These are phyloP conservation scores for Gracilaria domingensis DNA, from an alignment of 23 red algal genomes.

Conservation along the genomic window DNA sequence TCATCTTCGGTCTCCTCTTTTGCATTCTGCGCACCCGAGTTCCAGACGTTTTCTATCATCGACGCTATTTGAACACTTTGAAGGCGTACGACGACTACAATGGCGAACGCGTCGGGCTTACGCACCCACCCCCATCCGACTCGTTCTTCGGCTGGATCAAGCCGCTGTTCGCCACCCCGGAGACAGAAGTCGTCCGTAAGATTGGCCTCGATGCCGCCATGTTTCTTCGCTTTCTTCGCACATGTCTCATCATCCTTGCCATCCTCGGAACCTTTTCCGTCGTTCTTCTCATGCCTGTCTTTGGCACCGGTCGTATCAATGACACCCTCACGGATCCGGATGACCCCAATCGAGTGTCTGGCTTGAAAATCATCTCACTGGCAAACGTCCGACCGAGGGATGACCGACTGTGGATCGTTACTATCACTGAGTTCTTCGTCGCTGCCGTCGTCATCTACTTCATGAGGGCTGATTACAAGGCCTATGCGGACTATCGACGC, in stretches of 20 bases:
- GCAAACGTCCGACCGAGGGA: constrained; percentile 62
- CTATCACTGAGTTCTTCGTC: constrained; percentile 67
- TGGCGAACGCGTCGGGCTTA: constrained; percentile 46
- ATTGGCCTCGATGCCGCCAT: constrained; percentile 80
- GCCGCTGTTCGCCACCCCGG: constrained; percentile 44
- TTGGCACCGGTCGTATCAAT: constrained; percentile 61
- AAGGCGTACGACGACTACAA: constrained; percentile 56
- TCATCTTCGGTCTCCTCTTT: constrained; percentile 39
- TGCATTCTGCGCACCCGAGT: constrained; percentile 44
- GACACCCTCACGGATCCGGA: constrained; percentile 1
- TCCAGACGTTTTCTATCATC: constrained; percentile 65
- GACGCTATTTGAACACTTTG: constrained; percentile 41
- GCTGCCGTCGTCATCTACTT: constrained; percentile 67
- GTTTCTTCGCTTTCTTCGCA: constrained; percentile 63
- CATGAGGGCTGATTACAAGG: constrained; percentile 63
- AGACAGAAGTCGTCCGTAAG: constrained; percentile 39
- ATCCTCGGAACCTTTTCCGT: constrained; percentile 53
- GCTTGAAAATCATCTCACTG: constrained; percentile 64
- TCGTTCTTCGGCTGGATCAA: constrained; percentile 67
- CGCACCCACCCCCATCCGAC: constrained; percentile 11
- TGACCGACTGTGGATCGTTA: constrained; percentile 72
- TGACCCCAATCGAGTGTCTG: constrained; percentile 37
- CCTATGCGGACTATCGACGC: constrained; percentile 60
- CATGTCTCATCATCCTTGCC: constrained; percentile 22
- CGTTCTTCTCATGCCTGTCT: constrained; percentile 74